Conservation (phyloP, 768 basidiomycete species). For the Leucocoprinus sp. region DNA sequence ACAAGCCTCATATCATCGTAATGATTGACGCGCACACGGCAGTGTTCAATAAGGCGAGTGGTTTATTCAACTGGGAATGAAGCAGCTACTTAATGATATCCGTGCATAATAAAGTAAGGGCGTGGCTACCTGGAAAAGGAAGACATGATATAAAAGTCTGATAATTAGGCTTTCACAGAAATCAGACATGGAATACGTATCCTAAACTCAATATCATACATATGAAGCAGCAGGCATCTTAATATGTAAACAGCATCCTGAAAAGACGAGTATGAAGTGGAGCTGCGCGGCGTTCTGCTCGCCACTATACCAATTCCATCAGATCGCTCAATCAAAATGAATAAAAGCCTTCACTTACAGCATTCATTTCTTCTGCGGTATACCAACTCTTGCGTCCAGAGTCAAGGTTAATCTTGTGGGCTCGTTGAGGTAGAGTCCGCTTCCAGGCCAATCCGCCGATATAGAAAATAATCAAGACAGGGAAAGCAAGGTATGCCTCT, state of each 20-base stretch:
- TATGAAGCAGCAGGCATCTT: background rate
- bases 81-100: too few species aligned
- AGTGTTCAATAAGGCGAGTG: too few species aligned
- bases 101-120: too few species aligned
- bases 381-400: slow-evolving; percentile 40
- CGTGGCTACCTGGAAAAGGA: too few species aligned
- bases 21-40: too few species aligned
- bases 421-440: slow-evolving; percentile 27
- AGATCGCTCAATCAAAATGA: background rate
- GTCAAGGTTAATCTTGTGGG: slow-evolving; percentile 34
- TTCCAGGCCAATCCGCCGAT: slow-evolving; percentile 32
- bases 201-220: too few species aligned
- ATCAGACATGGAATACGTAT: too few species aligned
- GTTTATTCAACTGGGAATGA: too few species aligned
- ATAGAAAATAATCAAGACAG: slow-evolving; percentile 33
- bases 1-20: too few species aligned
- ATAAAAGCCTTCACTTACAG: slow-evolving; percentile 18
- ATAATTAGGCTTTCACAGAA: too few species aligned
- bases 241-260: slow-evolving; percentile 34
- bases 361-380: slow-evolving; percentile 36
- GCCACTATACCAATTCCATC: slow-evolving; percentile 21
- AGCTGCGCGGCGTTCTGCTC: slow-evolving; percentile 29
- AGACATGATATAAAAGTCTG: too few species aligned
- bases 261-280: slow-evolving; percentile 29
- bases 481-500: slow-evolving; percentile 33